These are phyloP conservation scores for Aspergillus caelatus DNA, from an alignment of 2,329 filamentous ascomycete genomes.

Conservation along the genomic window DNA sequence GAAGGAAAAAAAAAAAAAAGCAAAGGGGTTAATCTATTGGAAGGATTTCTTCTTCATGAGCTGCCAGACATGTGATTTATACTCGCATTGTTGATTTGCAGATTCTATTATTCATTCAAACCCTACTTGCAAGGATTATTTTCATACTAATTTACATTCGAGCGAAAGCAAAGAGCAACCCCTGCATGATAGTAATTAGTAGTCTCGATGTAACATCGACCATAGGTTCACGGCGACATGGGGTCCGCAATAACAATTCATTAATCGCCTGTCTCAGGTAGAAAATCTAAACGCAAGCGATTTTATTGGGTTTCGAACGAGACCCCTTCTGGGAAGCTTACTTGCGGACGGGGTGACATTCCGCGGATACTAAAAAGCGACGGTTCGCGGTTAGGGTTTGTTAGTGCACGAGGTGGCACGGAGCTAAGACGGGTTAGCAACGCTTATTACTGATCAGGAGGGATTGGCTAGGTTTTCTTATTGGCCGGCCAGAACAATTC, in stretches of 20 bases:
- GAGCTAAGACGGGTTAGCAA: not conserved
- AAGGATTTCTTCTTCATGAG: not conserved
- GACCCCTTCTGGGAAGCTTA: not conserved
- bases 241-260: not conserved
- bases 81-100: not conserved
- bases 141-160: not conserved
- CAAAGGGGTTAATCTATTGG: not conserved
- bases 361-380: not conserved
- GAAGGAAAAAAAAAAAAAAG: not conserved
- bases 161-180: too few species aligned
- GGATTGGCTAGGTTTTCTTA: not conserved
- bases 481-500: not conserved
- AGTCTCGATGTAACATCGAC: not conserved
- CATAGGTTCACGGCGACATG: not conserved
- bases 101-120: not conserved
- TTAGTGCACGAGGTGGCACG: not conserved
- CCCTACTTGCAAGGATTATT: not conserved
- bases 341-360: not conserved
- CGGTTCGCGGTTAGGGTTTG: not conserved
- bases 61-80: constrained; percentile 3
- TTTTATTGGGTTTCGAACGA: not conserved
- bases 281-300: not conserved
- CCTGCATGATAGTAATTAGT: not conserved
- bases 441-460: not conserved
- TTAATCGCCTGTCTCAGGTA: not conserved